Percentiles rank a stretch among this genome's conserved stretches.
phyloP scores from a whole-genome alignment of 371 early-diverging fungal species.

The Conidiobolus incongruus region DNA sequence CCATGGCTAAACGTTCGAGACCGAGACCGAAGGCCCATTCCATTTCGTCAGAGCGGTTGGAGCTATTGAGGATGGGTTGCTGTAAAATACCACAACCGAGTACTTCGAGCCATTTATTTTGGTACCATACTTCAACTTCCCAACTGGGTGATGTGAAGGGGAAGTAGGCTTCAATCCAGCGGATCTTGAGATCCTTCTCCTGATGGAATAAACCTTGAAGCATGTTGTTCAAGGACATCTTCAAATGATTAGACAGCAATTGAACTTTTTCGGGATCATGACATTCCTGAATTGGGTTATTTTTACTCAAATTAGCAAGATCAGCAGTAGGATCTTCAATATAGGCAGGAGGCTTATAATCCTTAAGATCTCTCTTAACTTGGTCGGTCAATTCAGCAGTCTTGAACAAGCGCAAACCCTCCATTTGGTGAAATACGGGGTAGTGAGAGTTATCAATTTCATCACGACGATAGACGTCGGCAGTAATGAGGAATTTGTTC shows the following conservation, averaged over 20 bases:
- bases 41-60: conserved; percentile 44
- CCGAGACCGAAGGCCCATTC: conserved; percentile 97
- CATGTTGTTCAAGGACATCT: conserved; percentile 57
- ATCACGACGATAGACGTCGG: conserved; percentile 94
- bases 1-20: conserved; percentile 91
- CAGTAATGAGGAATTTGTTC: conserved; percentile 54
- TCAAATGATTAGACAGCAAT: conserved; percentile 38
- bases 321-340: conserved; percentile 1
- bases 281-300: conserved; percentile 26
- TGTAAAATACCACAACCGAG: conserved; percentile 83
- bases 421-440: conserved; percentile 96
- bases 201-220: conserved; percentile 31
- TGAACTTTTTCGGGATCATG: conserved; percentile 24
- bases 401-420: conserved; percentile 45
- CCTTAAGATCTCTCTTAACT: not conserved
- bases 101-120: conserved; percentile 90
- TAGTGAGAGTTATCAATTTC: conserved; percentile 91
- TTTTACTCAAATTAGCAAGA: not conserved
- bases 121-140: conserved; percentile 86
- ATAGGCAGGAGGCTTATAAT: not conserved
- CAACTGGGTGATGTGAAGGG: conserved; percentile 92
- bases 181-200: conserved; percentile 37
- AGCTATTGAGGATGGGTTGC: conserved; percentile 53
- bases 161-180: conserved; percentile 90
- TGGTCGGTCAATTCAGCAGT: not conserved